Base-by-base conservation (phyloP, 345 rosid species). In the Euphorbia peplus region DNA sequence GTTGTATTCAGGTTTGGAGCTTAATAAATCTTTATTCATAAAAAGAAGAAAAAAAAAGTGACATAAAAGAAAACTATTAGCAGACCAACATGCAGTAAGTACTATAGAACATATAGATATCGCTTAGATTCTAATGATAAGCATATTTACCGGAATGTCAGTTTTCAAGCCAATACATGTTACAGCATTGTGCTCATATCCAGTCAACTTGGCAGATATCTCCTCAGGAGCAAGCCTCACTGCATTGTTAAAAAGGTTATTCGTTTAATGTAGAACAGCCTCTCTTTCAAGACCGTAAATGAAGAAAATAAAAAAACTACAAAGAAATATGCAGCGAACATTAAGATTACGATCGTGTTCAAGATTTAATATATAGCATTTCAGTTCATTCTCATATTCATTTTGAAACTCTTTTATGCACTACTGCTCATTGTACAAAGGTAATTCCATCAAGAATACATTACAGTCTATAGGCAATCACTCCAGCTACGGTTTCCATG, bases 191-290 rank as follows among this genome's bases (percentile, higher is more conserved):
- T 88, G 97, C 82, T 75, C 95, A 73, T 69, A 90, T 69, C 96
- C 95, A 58, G 92, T 87, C 86, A 88, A 60, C 79, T 75, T 69
- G 28, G 48, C 70, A 46, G 96, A 87, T 10, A 78, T 84, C 80
- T 91, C 97, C 85, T 90, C 96, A 5, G 97, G 88, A 67, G 95
- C 88, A 79, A 88, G 96, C 83, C 99, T 91, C 88, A 91, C 96
- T 91, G 84, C 79, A 91, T 11, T 58, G 64, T 67, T 16, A 61
- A 64, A 39, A 46, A 8, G 50, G 22, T 25, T 13, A 69, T 5
- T 21, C 21, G 12, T 35, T 19, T 66, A 24, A 54, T 52, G 50
- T 73, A 30, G 8, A n/a, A 19, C 18, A 47, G 11, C n/a, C 12
- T 62, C 44, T 44, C 37, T 16, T 68, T 44, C 32, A 46, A 42